These are phyloP conservation scores for Xylaria arbuscula DNA, from an alignment of 2,329 filamentous ascomycete genomes.

Conservation along the genomic window DNA sequence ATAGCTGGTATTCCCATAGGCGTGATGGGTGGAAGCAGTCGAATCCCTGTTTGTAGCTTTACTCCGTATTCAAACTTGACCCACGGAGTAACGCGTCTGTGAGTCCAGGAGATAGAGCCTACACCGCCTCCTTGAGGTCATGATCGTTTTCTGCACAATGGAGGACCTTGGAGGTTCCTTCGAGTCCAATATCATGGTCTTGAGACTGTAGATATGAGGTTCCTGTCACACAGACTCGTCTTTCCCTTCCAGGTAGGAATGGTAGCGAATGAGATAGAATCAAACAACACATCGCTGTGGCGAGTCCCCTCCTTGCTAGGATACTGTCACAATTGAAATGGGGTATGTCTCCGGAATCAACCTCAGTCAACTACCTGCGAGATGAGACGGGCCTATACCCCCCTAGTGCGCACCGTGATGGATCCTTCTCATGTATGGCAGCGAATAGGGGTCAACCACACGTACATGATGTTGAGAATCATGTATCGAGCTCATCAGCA, in stretches of 20 bases:
- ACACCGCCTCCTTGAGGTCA: conserved; percentile 1
- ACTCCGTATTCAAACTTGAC: not conserved
- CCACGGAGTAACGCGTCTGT: not conserved
- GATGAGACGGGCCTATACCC: not conserved
- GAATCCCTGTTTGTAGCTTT: not conserved
- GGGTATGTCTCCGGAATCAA: not conserved
- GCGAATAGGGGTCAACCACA: not conserved
- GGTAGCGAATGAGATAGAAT: not conserved
- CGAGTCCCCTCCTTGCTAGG: not conserved
- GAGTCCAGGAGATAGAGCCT: not conserved
- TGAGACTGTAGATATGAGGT: not conserved
- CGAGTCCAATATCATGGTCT: not conserved
- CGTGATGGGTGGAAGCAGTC: not conserved
- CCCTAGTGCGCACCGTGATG: not conserved
- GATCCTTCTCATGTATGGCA: not conserved
- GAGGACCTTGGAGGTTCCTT: not conserved
- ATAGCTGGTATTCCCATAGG: not conserved
- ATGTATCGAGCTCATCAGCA: conserved; percentile 16
- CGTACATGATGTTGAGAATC: not conserved
- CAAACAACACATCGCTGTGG: not conserved
- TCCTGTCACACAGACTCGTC: not conserved
- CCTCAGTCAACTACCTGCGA: not conserved
- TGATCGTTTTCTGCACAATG: not conserved
- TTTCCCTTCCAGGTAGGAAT: not conserved
- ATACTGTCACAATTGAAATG: conserved; percentile 1